These are phyloP conservation scores for Aspergillus vadensis DNA, from an alignment of 2,329 filamentous ascomycete genomes.

Conservation along the genomic window DNA sequence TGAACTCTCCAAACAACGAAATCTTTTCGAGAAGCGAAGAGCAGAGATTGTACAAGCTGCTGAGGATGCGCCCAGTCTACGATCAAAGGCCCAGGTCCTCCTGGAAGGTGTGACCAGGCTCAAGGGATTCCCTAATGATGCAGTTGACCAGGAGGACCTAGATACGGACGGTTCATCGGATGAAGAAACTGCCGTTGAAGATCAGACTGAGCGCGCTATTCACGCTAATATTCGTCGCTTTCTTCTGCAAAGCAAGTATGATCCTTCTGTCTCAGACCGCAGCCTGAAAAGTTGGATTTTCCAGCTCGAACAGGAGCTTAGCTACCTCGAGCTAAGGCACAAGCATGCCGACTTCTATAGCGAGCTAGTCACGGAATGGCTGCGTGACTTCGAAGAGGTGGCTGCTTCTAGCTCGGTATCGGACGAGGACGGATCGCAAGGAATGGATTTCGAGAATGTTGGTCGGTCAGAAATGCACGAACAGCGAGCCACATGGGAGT, in stretches of 20 bases:
- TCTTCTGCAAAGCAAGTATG: constrained; percentile 56
- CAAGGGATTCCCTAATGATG: constrained; percentile 40
- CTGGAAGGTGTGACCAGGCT: constrained; percentile 42
- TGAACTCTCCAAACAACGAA: constrained; percentile 57
- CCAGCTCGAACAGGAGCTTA: constrained; percentile 50
- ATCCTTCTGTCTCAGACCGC: constrained; percentile 54
- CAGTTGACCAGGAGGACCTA: constrained; percentile 37
- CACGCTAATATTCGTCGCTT: constrained; percentile 54
- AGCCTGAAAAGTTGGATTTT: constrained; percentile 52
- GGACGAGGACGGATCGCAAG: constrained; percentile 33
- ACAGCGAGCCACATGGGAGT: constrained; percentile 58
- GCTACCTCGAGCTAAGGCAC: constrained; percentile 56
- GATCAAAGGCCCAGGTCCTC: constrained; percentile 36
- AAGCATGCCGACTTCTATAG: constrained; percentile 60
- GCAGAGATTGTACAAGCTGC: constrained; percentile 41
- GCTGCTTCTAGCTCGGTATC: constrained; percentile 15
- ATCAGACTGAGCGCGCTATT: constrained; percentile 27
- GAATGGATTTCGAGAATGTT: constrained; percentile 48
- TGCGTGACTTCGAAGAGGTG: constrained; percentile 41
- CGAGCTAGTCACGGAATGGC: constrained; percentile 57
- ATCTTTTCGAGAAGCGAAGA: constrained; percentile 53
- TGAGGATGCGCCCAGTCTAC: constrained; percentile 30
- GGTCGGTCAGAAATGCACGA: constrained; percentile 58
- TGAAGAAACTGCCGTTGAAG: constrained; percentile 13
- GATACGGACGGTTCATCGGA: constrained; percentile 23